phyloP scores from a whole-genome alignment of 805 yeast species.

The Ogataea methylovora region DNA sequence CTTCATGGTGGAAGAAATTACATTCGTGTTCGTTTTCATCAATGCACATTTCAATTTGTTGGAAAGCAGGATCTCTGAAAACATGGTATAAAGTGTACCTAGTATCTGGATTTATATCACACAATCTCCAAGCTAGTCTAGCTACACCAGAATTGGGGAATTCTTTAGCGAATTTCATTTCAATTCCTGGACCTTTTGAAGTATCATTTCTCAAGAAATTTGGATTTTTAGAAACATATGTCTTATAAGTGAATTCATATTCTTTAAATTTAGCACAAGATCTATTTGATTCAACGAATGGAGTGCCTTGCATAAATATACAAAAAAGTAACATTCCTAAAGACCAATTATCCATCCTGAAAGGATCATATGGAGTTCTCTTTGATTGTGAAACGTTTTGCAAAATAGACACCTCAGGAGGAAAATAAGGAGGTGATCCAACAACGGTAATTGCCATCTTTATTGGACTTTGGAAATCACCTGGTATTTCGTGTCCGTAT shows the following conservation, averaged over 20 bases:
- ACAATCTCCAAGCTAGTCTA: constrained; percentile 71
- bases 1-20: constrained; percentile 9
- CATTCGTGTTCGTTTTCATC: constrained; percentile 34
- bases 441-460: constrained; percentile 44
- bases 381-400: constrained; percentile 29
- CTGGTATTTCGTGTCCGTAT: constrained; percentile 52
- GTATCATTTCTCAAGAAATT: constrained; percentile 38
- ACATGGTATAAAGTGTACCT: constrained; percentile 55
- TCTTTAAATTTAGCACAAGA: constrained; percentile 46
- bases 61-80: constrained; percentile 63
- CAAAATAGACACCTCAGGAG: constrained; percentile 66
- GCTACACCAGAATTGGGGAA: constrained; percentile 57
- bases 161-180: constrained; percentile 60
- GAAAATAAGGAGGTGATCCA: constrained; percentile 80
- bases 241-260: constrained; percentile 32
- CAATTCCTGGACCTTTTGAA: constrained; percentile 59
- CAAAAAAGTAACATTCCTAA: constrained; percentile 66
- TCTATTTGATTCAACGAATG: constrained; percentile 48
- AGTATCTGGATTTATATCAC: constrained; percentile 52
- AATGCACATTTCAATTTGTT: constrained; percentile 53
- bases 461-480: constrained; percentile 40
- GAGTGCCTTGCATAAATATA: constrained; percentile 49
- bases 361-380: constrained; percentile 46
- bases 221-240: constrained; percentile 23
- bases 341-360: constrained; percentile 70